phyloP scores from a whole-genome alignment of 257 asterid species.

The Handroanthus guayacan region DNA sequence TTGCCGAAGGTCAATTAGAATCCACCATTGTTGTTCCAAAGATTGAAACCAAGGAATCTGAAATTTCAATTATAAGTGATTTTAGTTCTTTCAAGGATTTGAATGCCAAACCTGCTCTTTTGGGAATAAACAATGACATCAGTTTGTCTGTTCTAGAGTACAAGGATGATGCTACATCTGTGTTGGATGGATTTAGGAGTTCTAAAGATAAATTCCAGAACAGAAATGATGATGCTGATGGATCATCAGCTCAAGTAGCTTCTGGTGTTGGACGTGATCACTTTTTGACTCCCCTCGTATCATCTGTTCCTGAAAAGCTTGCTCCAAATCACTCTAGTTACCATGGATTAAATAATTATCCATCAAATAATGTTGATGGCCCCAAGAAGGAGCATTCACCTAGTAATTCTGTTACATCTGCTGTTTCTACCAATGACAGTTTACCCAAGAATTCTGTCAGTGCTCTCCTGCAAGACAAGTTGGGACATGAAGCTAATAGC shows the following conservation, averaged over 20 bases:
- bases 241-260: constrained; percentile 49
- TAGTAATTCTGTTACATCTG: constrained; percentile 47
- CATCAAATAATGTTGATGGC: constrained; percentile 43
- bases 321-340: constrained; percentile 43
- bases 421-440: constrained; percentile 45
- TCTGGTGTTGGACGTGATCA: constrained; percentile 39
- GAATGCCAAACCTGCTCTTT: constrained; percentile 40
- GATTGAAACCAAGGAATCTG: constrained; percentile 49
- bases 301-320: constrained; percentile 45
- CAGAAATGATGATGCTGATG: constrained; percentile 48
- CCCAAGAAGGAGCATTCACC: constrained; percentile 47
- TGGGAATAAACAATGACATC: constrained; percentile 38
- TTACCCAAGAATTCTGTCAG: constrained; percentile 48
- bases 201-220: constrained; percentile 39
- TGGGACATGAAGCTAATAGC: constrained; percentile 46
- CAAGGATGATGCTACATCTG: constrained; percentile 46
- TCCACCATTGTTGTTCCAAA: constrained; percentile 41
- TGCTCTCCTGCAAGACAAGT: constrained; percentile 45
- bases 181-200: constrained; percentile 42
- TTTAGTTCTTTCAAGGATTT: constrained; percentile 39
- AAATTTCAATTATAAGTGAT: constrained; percentile 42
- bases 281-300: constrained; percentile 36
- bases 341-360: constrained; percentile 42
- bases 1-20: constrained; percentile 45
- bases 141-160: constrained; percentile 40